A percentile compares a stretch with the other conserved stretches of the same genome.
Evolutionary conservation across 495 filamentous ascomycete genomes (phyloP).

Genomic region (Daldinia concentrica): DNA sequence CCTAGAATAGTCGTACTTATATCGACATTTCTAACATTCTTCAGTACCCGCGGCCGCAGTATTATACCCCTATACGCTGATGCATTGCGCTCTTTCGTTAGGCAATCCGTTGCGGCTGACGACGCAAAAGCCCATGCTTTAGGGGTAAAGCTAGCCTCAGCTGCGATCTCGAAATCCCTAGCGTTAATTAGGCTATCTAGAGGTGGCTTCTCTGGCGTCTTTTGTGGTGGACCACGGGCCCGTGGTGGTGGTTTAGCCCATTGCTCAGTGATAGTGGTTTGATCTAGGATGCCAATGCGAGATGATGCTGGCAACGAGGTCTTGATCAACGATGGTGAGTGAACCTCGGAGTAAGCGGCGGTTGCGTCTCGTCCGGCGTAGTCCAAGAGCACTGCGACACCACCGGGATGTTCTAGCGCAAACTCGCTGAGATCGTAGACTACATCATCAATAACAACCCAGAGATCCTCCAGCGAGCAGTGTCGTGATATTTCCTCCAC

Average conservation of each 20-base stretch:
- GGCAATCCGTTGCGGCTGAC: slow-evolving; percentile 79
- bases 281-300: slow-evolving; percentile 67
- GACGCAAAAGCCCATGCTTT: slow-evolving; percentile 89
- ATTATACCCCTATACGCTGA: slow-evolving; percentile 70
- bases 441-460: slow-evolving; percentile 76
- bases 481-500: slow-evolving; percentile 63
- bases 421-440: slow-evolving; percentile 83
- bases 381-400: slow-evolving; percentile 67
- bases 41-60: slow-evolving; percentile 77
- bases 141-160: slow-evolving; percentile 65
- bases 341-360: slow-evolving; percentile 71
- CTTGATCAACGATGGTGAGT: slow-evolving; percentile 69
- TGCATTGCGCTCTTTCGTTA: slow-evolving; percentile 65
- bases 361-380: slow-evolving; percentile 80
- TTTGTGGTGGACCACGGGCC: slow-evolving; percentile 17
- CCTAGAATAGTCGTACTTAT: slow-evolving; percentile 71
- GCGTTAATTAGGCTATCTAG: slow-evolving; percentile 74
- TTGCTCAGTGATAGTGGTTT: slow-evolving; percentile 35
- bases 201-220: slow-evolving; percentile 62
- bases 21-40: slow-evolving; percentile 69
- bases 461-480: slow-evolving; percentile 71
- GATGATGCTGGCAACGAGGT: slow-evolving; percentile 63
- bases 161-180: slow-evolving; percentile 76
- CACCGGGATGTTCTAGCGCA: slow-evolving; percentile 70
- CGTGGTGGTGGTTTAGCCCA: slow-evolving; percentile 37